Base-by-base conservation (phyloP, 2,329 filamentous ascomycete species). In the Aspergillus awamori region DNA sequence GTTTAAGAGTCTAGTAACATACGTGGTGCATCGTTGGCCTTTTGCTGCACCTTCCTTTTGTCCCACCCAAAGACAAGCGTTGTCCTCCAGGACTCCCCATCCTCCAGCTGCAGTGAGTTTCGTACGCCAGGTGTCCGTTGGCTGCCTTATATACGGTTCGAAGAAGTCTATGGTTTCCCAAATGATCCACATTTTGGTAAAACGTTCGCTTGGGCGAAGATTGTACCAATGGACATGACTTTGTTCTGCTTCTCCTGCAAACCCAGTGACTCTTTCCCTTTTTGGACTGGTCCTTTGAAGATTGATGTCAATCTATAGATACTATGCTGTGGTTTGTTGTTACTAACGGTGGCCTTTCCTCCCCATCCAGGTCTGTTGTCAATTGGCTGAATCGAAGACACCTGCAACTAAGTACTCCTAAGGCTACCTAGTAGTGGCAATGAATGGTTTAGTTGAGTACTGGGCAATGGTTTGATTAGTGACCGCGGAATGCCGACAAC, bases 401-500 rank as follows among this genome's bases (percentile, higher is more conserved):
- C 33, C 39, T 36, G 5, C 38, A 6, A 45, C 41, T 20, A 20
- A n/a, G 15, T 45, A 30, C 38, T 22, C 22, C 13, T 24, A 45
- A 6, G 24, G 5, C 11, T 11, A 11, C 4, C n/a, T 2, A 22
- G 17, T 56, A 56, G 53, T 47, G 41, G 17, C 41, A 33, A 56
- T 17, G 24, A 30, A n/a, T 45, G 47, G n/a, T 36, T 33, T 56
- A 30, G 17, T 48, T 53, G 53, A 39, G 20, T 15, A 28, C 39
- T 33, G 53, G 36, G 48, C 51, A 28, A 53, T 49, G 54, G 38
- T 36, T 47, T 52, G 17, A 24, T 13, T 45, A 24, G 13, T 45
- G 41, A 45, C 57, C 52, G 62, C 62, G 59, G 53, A 30, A 26
- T 51, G 51, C 53, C 61, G 56, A 33, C 54, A 51, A 57, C 36